phyloP scores from a whole-genome alignment of 345 rosid genomes.

The Eucalyptus microcorys region DNA sequence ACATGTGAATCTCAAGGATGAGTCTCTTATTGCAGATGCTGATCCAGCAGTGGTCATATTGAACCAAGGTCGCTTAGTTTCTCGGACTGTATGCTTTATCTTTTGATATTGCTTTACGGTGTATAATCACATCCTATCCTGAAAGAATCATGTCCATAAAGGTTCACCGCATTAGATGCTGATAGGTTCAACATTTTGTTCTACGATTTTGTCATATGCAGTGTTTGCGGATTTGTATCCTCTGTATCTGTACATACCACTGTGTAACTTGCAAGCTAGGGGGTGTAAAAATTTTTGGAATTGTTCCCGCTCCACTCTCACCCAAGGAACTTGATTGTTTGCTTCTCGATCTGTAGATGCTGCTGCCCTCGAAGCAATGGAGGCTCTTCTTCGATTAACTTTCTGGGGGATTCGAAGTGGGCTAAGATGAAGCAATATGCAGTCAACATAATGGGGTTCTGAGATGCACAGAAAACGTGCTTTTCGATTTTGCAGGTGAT shows the following conservation, averaged over 20 bases:
- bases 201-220: background rate
- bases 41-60: background rate
- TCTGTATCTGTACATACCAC: background rate
- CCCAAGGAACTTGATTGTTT: background rate
- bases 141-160: background rate
- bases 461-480: background rate
- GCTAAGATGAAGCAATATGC: background rate
- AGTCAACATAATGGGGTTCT: background rate
- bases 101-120: background rate
- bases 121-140: background rate
- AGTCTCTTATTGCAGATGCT: background rate
- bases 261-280: background rate
- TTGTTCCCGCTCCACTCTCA: background rate
- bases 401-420: background rate
- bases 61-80: background rate
- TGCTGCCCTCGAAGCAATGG: background rate
- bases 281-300: background rate
- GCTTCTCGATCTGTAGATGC: background rate
- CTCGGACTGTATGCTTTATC: background rate
- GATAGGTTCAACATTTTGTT: background rate
- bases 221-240: background rate
- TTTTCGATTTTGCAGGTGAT: background rate
- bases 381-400: background rate
- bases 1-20: constrained; percentile 27
- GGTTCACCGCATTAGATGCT: background rate